A percentile compares a stretch with the other conserved stretches of the same genome.
Conservation (phyloP, 495 filamentous ascomycete genomes). For the Massariosphaeria phaeospora region DNA sequence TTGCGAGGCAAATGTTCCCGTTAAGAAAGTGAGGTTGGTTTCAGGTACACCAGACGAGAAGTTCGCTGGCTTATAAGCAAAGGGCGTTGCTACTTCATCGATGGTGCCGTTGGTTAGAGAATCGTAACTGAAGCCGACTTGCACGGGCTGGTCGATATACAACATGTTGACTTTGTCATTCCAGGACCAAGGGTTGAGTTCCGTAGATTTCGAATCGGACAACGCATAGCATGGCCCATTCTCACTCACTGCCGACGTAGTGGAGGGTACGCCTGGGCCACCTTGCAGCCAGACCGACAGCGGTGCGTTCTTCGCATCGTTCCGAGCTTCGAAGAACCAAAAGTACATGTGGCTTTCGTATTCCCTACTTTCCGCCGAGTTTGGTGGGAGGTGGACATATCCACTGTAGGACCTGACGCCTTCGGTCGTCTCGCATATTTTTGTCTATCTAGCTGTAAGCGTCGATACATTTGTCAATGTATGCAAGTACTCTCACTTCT, state of each 20-base stretch:
- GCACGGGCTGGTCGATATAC: constrained; percentile 65
- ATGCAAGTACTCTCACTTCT: too few relatives aligned
- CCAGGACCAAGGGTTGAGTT: constrained; percentile 62
- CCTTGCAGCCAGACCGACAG: constrained; percentile 41
- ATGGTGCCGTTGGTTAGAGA: too few relatives aligned
- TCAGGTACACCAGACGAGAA: too few relatives aligned
- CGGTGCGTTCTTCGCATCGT: constrained; percentile 32
- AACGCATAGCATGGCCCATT: constrained; percentile 57
- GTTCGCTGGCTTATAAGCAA: too few relatives aligned
- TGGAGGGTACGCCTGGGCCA: constrained; percentile 55
- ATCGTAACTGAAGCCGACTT: constrained; percentile 61
- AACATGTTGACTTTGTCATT: constrained; percentile 70
- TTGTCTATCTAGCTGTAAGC: not conserved
- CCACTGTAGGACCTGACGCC: constrained; percentile 34
- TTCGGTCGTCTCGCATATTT: constrained; percentile 43
- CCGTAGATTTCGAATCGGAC: constrained; percentile 49
- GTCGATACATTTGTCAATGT: too few relatives aligned
- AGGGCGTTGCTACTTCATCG: too few relatives aligned
- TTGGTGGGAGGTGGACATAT: too few relatives aligned
- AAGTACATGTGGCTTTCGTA: constrained; percentile 31
- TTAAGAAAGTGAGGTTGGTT: constrained; percentile 41
- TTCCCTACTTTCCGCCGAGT: too few relatives aligned
- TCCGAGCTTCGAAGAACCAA: constrained; percentile 36
- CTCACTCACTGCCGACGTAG: too few relatives aligned
- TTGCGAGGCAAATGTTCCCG: constrained; percentile 47